A percentile compares a stretch with the other conserved stretches of the same genome.
phyloP scores from a whole-genome alignment of 306 rosid genomes.

The Morella rubra region DNA sequence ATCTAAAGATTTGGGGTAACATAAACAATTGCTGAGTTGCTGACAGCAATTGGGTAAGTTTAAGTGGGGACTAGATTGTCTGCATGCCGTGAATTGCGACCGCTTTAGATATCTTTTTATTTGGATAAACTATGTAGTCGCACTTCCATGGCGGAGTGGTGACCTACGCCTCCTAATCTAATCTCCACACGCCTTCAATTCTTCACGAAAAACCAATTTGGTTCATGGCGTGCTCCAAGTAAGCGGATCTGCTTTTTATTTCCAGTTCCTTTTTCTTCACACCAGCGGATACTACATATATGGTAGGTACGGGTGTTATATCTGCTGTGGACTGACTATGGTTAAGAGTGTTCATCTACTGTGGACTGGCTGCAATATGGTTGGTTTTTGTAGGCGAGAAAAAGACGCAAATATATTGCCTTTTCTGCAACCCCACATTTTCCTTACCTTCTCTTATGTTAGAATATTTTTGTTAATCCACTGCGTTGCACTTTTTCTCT shows the following conservation, averaged over 20 bases:
- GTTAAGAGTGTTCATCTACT: conserved; percentile 38
- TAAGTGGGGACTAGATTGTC: too few species aligned
- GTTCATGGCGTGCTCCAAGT: conserved; percentile 22
- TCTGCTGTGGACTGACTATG: conserved; percentile 25
- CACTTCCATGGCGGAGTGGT: conserved; percentile 4
- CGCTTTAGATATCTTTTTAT: too few species aligned
- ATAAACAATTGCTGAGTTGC: too few species aligned
- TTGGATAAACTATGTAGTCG: too few species aligned
- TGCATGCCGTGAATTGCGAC: too few species aligned
- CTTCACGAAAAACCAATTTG: conserved; percentile 41
- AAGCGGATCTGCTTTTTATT: too few species aligned
- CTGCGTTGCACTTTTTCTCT: background rate
- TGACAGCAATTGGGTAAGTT: too few species aligned
- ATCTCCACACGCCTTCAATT: conserved; percentile 48
- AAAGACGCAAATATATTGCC: background rate
- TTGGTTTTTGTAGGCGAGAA: conserved; percentile 7
- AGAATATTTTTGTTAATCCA: background rate
- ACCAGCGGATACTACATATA: background rate
- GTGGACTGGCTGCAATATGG: conserved; percentile 22
- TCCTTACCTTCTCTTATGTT: background rate
- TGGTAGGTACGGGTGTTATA: conserved; percentile 62
- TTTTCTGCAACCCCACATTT: background rate
- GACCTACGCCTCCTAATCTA: conserved; percentile 33
- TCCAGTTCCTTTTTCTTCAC: background rate
- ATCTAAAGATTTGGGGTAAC: too few species aligned